Percentiles rank a stretch among this genome's conserved stretches.
phyloP scores from a whole-genome alignment of 805 yeast species.

The Suhomyces emberorum region DNA sequence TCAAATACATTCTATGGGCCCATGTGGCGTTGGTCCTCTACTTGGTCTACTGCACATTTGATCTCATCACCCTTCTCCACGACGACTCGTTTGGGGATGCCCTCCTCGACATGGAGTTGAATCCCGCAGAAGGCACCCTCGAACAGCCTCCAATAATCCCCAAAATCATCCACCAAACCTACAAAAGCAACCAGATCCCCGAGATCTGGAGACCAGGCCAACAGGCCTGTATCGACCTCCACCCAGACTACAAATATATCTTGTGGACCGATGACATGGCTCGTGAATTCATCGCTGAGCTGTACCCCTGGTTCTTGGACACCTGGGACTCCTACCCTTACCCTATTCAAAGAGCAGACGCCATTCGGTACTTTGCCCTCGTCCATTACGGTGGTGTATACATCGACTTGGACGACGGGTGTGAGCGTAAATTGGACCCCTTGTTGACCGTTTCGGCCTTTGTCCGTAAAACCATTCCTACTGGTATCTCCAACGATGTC shows the following conservation, averaged over 20 bases:
- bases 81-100: slow-evolving; percentile 70
- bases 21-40: slow-evolving; percentile 54
- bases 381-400: slow-evolving; percentile 86
- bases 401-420: slow-evolving; percentile 88
- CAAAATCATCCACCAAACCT: slow-evolving; percentile 90
- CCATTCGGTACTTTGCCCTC: slow-evolving; percentile 80
- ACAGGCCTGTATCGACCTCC: slow-evolving; percentile 67
- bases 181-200: slow-evolving; percentile 75
- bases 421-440: slow-evolving; percentile 76
- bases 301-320: slow-evolving; percentile 81
- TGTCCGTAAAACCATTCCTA: slow-evolving; percentile 82
- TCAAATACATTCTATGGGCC: slow-evolving; percentile 56
- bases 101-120: slow-evolving; percentile 57
- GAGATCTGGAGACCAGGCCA: slow-evolving; percentile 80
- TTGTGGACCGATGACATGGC: slow-evolving; percentile 90
- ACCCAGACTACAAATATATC: slow-evolving; percentile 84
- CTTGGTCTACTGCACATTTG: slow-evolving; percentile 62
- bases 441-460: slow-evolving; percentile 78
- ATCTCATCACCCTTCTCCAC: slow-evolving; percentile 67
- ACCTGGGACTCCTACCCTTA: slow-evolving; percentile 76
- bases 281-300: slow-evolving; percentile 68
- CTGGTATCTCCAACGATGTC: slow-evolving; percentile 89
- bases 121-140: slow-evolving; percentile 46
- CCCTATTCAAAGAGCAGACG: slow-evolving; percentile 88
- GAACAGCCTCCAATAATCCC: slow-evolving; percentile 65